phyloP scores from a whole-genome alignment of 176 grass and related monocot species.

The Pontederia paniculata region DNA sequence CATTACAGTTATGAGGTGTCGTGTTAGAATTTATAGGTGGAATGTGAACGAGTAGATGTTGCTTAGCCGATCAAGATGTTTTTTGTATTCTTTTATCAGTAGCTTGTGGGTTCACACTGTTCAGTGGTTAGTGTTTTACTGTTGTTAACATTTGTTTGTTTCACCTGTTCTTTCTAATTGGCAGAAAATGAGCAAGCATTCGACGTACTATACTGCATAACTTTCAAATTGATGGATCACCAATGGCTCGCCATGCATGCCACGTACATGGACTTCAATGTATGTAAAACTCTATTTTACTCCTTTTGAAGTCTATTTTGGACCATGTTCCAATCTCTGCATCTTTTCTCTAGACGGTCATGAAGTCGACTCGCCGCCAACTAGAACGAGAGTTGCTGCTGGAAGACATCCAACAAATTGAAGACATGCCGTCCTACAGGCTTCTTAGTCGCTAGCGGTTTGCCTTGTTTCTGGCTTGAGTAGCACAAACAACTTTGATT shows the following conservation, averaged over 20 bases:
- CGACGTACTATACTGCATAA: conserved; percentile 14
- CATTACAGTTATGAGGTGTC: no score
- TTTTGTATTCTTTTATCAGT: no score
- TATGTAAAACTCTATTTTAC: background rate
- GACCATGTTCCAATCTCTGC: no score
- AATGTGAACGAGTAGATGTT: no score
- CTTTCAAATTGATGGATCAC: conserved; percentile 24
- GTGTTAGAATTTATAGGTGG: no score
- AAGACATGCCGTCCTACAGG: conserved; percentile 16
- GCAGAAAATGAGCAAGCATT: conserved; percentile 14
- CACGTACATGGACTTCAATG: conserved; percentile 21
- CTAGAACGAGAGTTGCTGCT: conserved; percentile 11
- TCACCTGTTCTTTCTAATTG: background rate
- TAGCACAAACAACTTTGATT: background rate
- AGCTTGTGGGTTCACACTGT: no score
- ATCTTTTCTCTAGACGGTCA: conserved; percentile 15
- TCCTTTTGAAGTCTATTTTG: no score
- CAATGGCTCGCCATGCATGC: conserved; percentile 18
- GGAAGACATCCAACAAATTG: conserved; percentile 3
- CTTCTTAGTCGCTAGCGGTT: conserved; percentile 9
- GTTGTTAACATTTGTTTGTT: background rate
- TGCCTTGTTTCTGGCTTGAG: no score
- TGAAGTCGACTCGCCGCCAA: conserved; percentile 11
- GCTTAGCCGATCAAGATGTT: no score
- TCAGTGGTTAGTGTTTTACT: no score